A percentile compares a stretch with the other conserved stretches of the same genome.
Conservation (phyloP, 73 alveolate species). For the Paramecium biaurelia region DNA sequence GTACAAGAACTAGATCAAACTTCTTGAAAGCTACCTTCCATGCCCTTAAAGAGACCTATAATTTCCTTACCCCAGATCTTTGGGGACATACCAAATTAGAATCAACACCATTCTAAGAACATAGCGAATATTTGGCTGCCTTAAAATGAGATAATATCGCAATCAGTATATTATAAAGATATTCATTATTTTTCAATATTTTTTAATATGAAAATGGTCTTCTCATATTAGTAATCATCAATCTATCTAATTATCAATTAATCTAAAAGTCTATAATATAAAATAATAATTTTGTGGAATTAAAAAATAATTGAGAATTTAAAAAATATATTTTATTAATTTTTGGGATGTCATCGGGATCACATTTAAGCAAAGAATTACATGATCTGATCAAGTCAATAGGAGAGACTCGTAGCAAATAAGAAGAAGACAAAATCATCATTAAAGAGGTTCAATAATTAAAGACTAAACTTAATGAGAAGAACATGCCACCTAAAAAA, state of each 20-base stretch:
- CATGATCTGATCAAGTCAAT: slow-evolving; percentile 98
- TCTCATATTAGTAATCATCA: neutral
- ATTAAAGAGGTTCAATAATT: slow-evolving; percentile 90
- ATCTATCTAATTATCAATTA: neutral
- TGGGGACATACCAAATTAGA: slow-evolving; percentile 87
- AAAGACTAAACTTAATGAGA: slow-evolving; percentile 90
- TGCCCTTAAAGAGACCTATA: slow-evolving; percentile 96
- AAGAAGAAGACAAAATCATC: slow-evolving; percentile 99
- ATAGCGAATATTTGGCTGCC: slow-evolving; percentile 75
- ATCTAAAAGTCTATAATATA: neutral
- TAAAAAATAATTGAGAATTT: neutral
- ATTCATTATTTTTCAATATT: neutral
- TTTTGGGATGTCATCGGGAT: slow-evolving; percentile 83
- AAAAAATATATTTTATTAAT: neutral
- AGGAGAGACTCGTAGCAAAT: slow-evolving; percentile 98
- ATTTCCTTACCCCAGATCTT: slow-evolving; percentile 99
- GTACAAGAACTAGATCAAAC: slow-evolving; percentile 98
- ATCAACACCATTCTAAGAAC: slow-evolving; percentile 87
- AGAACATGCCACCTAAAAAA: slow-evolving; percentile 93
- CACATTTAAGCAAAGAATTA: slow-evolving; percentile 95
- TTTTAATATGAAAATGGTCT: neutral
- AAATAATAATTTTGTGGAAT: neutral
- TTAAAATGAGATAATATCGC: neutral
- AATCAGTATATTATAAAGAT: neutral
- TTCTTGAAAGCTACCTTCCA: slow-evolving; percentile 98